Base-by-base conservation (phyloP, 148 eudicot species). In the Linanthus parryae region DNA sequence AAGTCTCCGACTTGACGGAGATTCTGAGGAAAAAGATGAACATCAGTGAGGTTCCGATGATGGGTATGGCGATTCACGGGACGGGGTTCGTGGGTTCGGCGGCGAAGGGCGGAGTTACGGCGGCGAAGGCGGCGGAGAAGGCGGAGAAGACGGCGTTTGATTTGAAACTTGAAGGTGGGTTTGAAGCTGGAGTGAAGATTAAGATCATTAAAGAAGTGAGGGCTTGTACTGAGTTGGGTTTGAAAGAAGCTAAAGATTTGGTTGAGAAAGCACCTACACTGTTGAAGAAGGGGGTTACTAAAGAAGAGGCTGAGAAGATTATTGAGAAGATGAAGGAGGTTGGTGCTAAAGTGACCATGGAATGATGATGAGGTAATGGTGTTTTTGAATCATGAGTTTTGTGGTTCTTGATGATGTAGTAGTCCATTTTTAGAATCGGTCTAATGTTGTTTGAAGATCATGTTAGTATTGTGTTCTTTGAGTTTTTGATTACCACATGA, bases 171-270 rank as follows among this genome's bases (percentile, higher is more conserved):
- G 95, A 91, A 22, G 88, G 82, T 1, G 97, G 97, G 33, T 90
- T 71, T 42, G 97, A 90, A 17, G 61, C 88, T 0, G 82, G 58
- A 22, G 64, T 63, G 4, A 91, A 86, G 76, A 83, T 91, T 45
- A 91, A 91, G 87, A 81, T 91, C 2, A 91, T 91, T 16, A 91
- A 91, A 76, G 98, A 91, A 40, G 88, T 91, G 35, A 81, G 98
- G 64, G 79, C 83, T 5, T 86, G 75, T 54, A 91, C 95, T 5
- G 87, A 81, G 46, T 61, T 86, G 34, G 98, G 98, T 35, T 68
- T 91, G 81, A 91, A 87, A 73, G 98, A 91, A 51, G 98, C 98
- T 0, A 91, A 91, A 34, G 98, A 87, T 21, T 63, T 91, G 70
- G 98, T 91, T 54, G 98, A 91, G 69, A 91, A 83, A 55, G 98